Conservation (phyloP, 2,329 filamentous ascomycete species). For the Claviceps monticola region DNA sequence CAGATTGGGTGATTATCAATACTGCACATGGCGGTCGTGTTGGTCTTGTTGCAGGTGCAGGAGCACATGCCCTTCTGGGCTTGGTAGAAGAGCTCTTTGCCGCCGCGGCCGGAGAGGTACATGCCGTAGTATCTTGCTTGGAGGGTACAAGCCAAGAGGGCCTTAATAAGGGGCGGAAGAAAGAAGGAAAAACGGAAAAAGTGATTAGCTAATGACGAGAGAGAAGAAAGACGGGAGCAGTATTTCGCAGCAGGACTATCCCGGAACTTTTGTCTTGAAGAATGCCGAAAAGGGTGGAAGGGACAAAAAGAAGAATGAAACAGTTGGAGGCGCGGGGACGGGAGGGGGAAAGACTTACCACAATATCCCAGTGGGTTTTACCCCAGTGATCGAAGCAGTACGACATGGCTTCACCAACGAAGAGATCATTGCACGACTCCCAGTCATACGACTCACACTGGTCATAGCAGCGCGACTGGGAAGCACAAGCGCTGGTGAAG, state of each 20-base stretch:
- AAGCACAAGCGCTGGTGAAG: neutral
- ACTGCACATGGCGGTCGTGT: neutral
- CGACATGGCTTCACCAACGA: neutral
- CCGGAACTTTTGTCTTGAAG: too few species aligned
- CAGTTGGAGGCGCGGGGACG: too few species aligned
- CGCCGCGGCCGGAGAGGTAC: neutral
- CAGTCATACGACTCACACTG: neutral
- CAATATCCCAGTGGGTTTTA: neutral
- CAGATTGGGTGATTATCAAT: neutral
- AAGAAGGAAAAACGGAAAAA: neutral
- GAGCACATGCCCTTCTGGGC: constrained; percentile 1
- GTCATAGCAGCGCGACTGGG: neutral
- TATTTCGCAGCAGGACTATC: too few species aligned
- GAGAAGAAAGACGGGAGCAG: too few species aligned
- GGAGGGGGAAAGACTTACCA: neutral
- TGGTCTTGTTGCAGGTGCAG: neutral
- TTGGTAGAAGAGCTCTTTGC: neutral
- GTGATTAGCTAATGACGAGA: neutral
- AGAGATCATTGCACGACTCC: neutral
- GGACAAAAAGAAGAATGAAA: neutral
- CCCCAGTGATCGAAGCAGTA: neutral
- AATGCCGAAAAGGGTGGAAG: neutral
- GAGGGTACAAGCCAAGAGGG: neutral
- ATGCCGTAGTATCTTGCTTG: neutral
- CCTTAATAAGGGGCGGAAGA: neutral